Percentiles rank a stretch among this genome's conserved stretches.
Conservation (phyloP, 495 filamentous ascomycete genomes). For the Cairneyella variabilis region DNA sequence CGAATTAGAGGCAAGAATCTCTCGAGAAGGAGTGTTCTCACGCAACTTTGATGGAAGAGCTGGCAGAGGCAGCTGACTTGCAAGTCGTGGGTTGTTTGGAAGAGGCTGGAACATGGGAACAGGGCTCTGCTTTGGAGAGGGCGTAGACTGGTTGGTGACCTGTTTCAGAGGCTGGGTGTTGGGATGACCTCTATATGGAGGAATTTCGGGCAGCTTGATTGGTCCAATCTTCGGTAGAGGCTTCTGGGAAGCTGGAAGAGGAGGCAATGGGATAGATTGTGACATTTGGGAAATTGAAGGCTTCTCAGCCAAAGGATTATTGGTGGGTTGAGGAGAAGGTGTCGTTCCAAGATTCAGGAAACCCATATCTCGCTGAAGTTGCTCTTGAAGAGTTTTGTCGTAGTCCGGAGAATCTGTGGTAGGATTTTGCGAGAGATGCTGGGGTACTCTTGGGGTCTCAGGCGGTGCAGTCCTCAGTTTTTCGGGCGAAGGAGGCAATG, state of each 20-base stretch:
- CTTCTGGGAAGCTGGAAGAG: slow-evolving; percentile 19
- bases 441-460: slow-evolving; percentile 38
- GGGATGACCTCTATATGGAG: slow-evolving; percentile 41
- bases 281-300: slow-evolving; percentile 1
- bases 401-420: slow-evolving; percentile 47
- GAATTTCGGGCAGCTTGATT: slow-evolving; percentile 49
- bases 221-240: slow-evolving; percentile 29
- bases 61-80: slow-evolving; percentile 22
- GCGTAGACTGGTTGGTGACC: slow-evolving; percentile 30
- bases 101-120: slow-evolving; percentile 16
- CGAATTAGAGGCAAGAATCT: slow-evolving; percentile 20
- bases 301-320: not conserved
- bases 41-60: slow-evolving; percentile 27
- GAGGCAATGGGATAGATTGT: slow-evolving; percentile 16
- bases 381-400: slow-evolving; percentile 54
- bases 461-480: slow-evolving; percentile 32
- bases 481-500: slow-evolving; percentile 55
- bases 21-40: slow-evolving; percentile 23
- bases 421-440: not conserved
- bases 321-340: slow-evolving; percentile 15
- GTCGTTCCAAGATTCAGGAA: slow-evolving; percentile 34
- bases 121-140: slow-evolving; percentile 29
- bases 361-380: slow-evolving; percentile 56
- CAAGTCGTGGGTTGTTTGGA: slow-evolving; percentile 14
- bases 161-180: slow-evolving; percentile 33